Evolutionary conservation across 2,329 filamentous ascomycete species (phyloP).

Genomic region (Venturia asperata): DNA sequence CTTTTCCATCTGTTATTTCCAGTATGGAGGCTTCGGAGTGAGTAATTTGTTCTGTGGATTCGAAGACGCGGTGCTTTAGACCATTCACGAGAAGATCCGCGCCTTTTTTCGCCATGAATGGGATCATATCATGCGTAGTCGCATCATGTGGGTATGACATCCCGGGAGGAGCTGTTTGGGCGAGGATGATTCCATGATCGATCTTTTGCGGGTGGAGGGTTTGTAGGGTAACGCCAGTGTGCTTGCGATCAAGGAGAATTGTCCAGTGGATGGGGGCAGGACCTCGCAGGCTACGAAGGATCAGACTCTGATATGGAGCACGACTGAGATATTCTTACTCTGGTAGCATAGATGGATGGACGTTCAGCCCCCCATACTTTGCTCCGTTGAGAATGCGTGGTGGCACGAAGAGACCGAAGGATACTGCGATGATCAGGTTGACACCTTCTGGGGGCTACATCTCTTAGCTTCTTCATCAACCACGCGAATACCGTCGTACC

Average conservation of each 20-base stretch:
- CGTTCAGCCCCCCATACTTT: conserved; percentile 81
- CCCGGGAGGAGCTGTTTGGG: conserved; percentile 52
- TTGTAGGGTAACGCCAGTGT: conserved; percentile 76
- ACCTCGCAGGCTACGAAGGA: conserved; percentile 59
- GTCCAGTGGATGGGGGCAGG: conserved; percentile 81
- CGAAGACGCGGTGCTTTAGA: conserved; percentile 2
- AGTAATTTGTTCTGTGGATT: conserved; percentile 27
- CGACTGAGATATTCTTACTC: conserved; percentile 47
- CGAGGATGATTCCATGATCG: conserved; percentile 70
- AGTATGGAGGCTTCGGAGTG: conserved; percentile 24
- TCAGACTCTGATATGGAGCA: neutral
- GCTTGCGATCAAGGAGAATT: conserved; percentile 54
- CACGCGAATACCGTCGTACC: conserved; percentile 5
- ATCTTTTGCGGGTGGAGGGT: conserved; percentile 72
- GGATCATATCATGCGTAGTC: neutral
- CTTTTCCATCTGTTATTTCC: conserved; percentile 23
- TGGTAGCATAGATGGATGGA: conserved; percentile 86
- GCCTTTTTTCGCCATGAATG: conserved; percentile 34
- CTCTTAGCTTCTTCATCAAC: conserved; percentile 34
- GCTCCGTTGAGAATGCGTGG: conserved; percentile 61
- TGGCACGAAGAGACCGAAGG: conserved; percentile 87
- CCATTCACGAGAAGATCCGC: conserved; percentile 15
- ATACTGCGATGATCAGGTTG: conserved; percentile 84
- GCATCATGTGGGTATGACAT: conserved; percentile 33
- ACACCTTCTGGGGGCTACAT: neutral